phyloP scores from a whole-genome alignment of 2,329 filamentous ascomycete genomes.

The Knoxdaviesia proteae region DNA sequence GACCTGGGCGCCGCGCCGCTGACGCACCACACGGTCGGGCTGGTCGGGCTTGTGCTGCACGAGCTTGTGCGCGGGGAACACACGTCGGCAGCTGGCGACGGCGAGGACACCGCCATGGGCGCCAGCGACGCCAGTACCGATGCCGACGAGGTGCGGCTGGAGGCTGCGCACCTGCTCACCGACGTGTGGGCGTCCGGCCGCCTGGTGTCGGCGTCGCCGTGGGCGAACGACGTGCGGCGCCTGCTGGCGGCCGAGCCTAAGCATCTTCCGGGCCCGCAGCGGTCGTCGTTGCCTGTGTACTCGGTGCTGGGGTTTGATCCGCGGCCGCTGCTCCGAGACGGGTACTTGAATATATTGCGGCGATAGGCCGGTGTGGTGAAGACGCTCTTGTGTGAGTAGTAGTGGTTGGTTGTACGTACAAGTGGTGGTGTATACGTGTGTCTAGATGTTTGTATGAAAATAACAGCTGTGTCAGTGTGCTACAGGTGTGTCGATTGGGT shows the following conservation, averaged over 20 bases:
- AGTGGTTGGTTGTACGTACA: too few relatives aligned
- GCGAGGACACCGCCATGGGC: conserved; percentile 3
- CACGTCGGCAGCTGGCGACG: not conserved
- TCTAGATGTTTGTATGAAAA: too few relatives aligned
- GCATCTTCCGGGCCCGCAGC: conserved; percentile 7
- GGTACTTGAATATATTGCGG: conserved; percentile 14
- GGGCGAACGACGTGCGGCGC: not conserved
- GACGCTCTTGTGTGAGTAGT: too few relatives aligned
- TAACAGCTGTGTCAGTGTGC: too few relatives aligned
- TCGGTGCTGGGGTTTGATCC: conserved; percentile 21
- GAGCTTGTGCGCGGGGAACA: conserved; percentile 19
- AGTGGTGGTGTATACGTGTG: too few relatives aligned
- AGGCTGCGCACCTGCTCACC: conserved; percentile 32
- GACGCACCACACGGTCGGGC: conserved; percentile 43
- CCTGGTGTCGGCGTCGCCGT: not conserved
- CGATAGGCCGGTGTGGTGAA: not conserved
- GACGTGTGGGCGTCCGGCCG: conserved; percentile 21
- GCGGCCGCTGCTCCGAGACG: conserved; percentile 14
- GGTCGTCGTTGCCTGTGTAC: conserved; percentile 11
- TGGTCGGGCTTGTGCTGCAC: conserved; percentile 38
- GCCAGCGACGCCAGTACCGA: conserved; percentile 1
- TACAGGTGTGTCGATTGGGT: too few relatives aligned
- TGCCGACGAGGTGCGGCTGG: conserved; percentile 31
- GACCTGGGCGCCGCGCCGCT: conserved; percentile 20
- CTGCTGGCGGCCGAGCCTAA: not conserved